These are phyloP conservation scores for Trichoderma lentiforme DNA, from an alignment of 2,329 filamentous ascomycete species.

Conservation along the genomic window DNA sequence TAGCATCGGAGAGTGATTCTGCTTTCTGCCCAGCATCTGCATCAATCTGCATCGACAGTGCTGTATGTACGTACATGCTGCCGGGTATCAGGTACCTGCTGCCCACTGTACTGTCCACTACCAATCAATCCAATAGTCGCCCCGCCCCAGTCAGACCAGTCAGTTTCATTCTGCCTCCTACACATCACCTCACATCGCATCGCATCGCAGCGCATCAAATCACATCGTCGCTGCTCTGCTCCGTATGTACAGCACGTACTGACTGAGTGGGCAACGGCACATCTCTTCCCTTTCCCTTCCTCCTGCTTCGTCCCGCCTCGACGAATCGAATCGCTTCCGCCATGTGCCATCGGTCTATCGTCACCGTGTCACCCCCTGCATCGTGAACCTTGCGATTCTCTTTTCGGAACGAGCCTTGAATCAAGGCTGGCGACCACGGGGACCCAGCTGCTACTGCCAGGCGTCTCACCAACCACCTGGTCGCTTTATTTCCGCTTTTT, in stretches of 20 bases:
- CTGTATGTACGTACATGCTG: neutral
- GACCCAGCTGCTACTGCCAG: neutral
- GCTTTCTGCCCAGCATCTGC: neutral
- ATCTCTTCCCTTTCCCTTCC: neutral
- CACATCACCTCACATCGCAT: neutral
- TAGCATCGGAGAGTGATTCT: neutral
- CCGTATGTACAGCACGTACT: neutral
- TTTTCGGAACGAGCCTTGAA: slow-evolving; percentile 1
- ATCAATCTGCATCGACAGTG: neutral
- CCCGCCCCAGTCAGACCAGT: neutral
- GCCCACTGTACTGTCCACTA: neutral
- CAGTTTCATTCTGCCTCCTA: neutral
- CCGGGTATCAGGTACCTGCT: neutral
- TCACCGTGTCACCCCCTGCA: slow-evolving; percentile 17
- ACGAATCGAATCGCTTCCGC: slow-evolving; percentile 10
- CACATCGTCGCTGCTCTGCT: neutral
- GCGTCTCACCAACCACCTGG: slow-evolving; percentile 7
- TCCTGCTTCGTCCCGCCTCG: slow-evolving; percentile 1
- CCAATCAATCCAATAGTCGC: neutral
- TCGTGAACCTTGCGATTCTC: slow-evolving; percentile 17
- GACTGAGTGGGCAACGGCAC: neutral
- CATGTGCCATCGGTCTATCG: slow-evolving; percentile 10
- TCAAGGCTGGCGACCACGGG: slow-evolving; percentile 7
- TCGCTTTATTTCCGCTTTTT: neutral
- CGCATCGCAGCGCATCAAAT: neutral